Evolutionary conservation across 78 protist genomes (phyloP).

Genomic region (Guillardia theta): DNA sequence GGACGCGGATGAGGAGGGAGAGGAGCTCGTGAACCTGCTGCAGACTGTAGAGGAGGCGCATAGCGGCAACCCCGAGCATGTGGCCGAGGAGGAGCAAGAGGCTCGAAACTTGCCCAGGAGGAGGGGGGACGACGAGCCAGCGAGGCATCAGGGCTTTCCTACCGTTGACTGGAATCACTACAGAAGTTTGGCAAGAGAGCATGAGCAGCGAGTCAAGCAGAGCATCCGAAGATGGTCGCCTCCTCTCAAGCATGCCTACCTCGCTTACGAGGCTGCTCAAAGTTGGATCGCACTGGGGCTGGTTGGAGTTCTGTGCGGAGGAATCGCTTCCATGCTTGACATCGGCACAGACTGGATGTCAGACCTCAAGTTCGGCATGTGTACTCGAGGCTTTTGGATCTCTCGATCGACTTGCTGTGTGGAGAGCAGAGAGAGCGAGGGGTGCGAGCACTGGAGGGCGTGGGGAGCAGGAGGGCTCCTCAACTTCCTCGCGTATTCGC

Average conservation of each 20-base stretch:
- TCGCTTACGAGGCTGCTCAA: background rate
- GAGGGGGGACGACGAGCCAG: too few relatives aligned
- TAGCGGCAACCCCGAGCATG: too few relatives aligned
- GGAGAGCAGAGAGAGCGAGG: background rate
- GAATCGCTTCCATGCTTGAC: background rate
- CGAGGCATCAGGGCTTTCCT: background rate
- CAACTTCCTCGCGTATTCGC: background rate
- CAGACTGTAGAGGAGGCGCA: too few relatives aligned
- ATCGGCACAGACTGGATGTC: conserved; percentile 13
- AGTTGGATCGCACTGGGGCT: background rate
- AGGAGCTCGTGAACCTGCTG: too few relatives aligned
- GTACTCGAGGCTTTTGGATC: background rate
- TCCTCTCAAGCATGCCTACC: background rate
- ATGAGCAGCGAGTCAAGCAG: background rate
- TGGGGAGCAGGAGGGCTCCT: background rate
- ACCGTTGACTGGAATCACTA: background rate
- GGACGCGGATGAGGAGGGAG: too few relatives aligned
- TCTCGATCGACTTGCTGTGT: background rate
- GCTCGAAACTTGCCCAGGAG: too few relatives aligned
- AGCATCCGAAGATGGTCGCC: background rate
- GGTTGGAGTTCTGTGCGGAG: background rate
- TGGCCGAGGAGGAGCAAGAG: too few relatives aligned
- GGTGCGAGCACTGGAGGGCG: background rate
- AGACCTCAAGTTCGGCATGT: background rate
- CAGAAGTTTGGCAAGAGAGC: background rate